phyloP scores from a whole-genome alignment of 2,329 filamentous ascomycete genomes.

The Coleophoma eucalyptorum region DNA sequence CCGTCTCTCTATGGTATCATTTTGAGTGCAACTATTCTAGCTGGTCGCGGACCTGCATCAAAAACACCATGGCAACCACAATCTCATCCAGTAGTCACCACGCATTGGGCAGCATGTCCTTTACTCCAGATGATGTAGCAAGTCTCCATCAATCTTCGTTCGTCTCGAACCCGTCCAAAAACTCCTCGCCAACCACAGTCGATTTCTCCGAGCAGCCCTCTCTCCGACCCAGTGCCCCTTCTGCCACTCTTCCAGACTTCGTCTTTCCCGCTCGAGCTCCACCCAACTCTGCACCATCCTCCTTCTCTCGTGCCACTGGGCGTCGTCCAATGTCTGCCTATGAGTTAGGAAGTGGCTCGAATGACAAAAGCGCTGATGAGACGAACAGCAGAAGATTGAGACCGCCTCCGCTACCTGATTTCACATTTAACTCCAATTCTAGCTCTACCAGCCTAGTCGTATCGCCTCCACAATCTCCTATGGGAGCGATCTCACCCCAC shows the following conservation, averaged over 20 bases:
- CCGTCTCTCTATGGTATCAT: slow-evolving; percentile 5
- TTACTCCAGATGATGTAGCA: slow-evolving; percentile 1
- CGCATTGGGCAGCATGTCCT: slow-evolving; percentile 5
- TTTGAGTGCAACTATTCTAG: slow-evolving; percentile 1
- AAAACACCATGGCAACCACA: slow-evolving; percentile 7
- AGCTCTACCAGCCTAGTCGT: slow-evolving; percentile 19
- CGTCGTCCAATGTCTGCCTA: slow-evolving; percentile 46
- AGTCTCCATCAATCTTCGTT: neutral
- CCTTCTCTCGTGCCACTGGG: slow-evolving; percentile 43
- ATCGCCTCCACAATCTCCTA: slow-evolving; percentile 42
- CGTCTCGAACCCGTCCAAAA: neutral
- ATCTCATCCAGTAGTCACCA: slow-evolving; percentile 6
- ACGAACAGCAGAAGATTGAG: slow-evolving; percentile 1
- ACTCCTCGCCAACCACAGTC: slow-evolving; percentile 1
- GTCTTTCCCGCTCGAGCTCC: slow-evolving; percentile 51
- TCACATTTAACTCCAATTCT: slow-evolving; percentile 22
- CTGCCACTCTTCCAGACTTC: slow-evolving; percentile 61
- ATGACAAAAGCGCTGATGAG: neutral
- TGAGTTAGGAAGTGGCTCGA: slow-evolving; percentile 15
- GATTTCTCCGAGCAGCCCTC: neutral
- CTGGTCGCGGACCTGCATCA: slow-evolving; percentile 8
- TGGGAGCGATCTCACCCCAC: slow-evolving; percentile 23
- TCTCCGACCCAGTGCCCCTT: slow-evolving; percentile 1
- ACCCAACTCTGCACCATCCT: slow-evolving; percentile 41
- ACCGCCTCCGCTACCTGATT: slow-evolving; percentile 27